These are phyloP conservation scores for Globomyces pollinis-pini DNA, from an alignment of 192 early-diverging fungal species.

Conservation along the genomic window DNA sequence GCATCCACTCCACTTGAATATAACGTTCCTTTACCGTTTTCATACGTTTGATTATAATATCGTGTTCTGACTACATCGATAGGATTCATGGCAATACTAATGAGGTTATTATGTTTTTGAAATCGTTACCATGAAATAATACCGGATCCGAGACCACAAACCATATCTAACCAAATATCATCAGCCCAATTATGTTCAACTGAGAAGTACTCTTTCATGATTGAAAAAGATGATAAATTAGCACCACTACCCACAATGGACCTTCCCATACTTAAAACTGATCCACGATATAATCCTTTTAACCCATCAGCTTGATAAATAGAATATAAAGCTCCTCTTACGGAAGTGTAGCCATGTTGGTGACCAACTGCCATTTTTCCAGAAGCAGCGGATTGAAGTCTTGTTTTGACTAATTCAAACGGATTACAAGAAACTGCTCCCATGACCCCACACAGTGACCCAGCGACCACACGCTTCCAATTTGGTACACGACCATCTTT, in stretches of 20 bases:
- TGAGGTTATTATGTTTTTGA: too few relatives aligned
- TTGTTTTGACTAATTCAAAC: constrained; percentile 68
- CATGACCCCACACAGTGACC: constrained; percentile 65
- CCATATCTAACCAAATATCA: constrained; percentile 57
- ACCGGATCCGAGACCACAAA: constrained; percentile 50
- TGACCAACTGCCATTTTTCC: constrained; percentile 57
- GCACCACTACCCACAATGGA: constrained; percentile 60
- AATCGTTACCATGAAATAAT: constrained; percentile 39
- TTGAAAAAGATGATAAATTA: constrained; percentile 58
- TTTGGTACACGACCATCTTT: constrained; percentile 46
- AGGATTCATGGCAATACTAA: constrained; percentile 42
- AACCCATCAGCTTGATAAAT: constrained; percentile 50
- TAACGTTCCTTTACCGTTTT: constrained; percentile 47
- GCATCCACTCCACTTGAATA: constrained; percentile 45
- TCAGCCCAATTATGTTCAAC: constrained; percentile 52
- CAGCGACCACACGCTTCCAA: constrained; percentile 71
- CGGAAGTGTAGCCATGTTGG: constrained; percentile 56
- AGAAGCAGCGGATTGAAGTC: constrained; percentile 51
- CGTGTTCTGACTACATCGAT: constrained; percentile 59
- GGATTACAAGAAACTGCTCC: constrained; percentile 68
- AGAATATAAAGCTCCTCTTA: constrained; percentile 43
- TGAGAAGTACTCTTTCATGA: constrained; percentile 61
- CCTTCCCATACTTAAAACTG: constrained; percentile 54
- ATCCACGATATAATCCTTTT: constrained; percentile 61
- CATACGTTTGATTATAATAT: constrained; percentile 64